These are phyloP conservation scores for Paramecium sonneborni DNA, from an alignment of 73 alveolate genomes.

Conservation along the genomic window DNA sequence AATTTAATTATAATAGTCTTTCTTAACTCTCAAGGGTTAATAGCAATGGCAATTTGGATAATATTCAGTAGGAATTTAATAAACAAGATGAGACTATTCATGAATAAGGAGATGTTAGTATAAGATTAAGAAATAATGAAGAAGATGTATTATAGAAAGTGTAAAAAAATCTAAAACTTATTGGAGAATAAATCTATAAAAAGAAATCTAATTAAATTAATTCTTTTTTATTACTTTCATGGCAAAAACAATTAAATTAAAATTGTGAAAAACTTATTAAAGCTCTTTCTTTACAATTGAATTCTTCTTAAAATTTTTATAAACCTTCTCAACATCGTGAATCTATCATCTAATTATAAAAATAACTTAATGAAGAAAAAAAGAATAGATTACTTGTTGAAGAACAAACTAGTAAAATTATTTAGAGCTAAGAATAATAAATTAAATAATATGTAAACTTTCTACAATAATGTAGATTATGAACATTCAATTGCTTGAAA, in stretches of 20 bases:
- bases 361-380: neutral
- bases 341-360: neutral
- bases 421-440: neutral
- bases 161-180: neutral
- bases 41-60: neutral
- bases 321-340: neutral
- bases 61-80: neutral
- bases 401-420: neutral
- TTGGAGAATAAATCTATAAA: neutral
- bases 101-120: neutral
- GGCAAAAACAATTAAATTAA: neutral
- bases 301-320: neutral
- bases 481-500: neutral
- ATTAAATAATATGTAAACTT: neutral
- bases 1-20: neutral
- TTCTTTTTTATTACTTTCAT: neutral
- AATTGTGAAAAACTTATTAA: constrained; percentile 3
- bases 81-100: neutral
- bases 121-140: neutral
- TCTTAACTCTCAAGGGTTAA: neutral
- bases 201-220: neutral
- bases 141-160: neutral
- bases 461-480: neutral
- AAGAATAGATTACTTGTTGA: neutral
- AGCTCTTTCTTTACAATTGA: neutral